Evolutionary conservation across 2,329 filamentous ascomycete species (phyloP).

Genomic region (Penicillium rolfsii): DNA sequence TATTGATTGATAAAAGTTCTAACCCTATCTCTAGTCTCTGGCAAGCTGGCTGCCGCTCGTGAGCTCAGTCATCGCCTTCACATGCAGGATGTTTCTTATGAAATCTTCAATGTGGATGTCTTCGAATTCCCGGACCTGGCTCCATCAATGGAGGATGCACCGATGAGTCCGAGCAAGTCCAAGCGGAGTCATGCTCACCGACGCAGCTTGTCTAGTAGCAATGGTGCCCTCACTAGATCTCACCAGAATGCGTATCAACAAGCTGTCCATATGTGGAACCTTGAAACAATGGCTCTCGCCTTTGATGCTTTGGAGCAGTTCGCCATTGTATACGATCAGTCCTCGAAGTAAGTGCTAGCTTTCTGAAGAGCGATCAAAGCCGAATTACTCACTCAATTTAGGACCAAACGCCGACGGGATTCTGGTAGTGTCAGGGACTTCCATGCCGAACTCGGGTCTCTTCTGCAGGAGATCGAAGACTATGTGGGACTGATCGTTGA

Average conservation of each 20-base stretch:
- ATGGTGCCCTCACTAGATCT: conserved; percentile 19
- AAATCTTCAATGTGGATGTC: conserved; percentile 46
- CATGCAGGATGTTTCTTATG: conserved; percentile 51
- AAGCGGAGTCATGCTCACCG: conserved; percentile 34
- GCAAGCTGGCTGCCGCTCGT: conserved; percentile 58
- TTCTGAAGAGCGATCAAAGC: conserved; percentile 11
- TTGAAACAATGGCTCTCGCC: conserved; percentile 68
- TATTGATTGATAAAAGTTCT: conserved; percentile 9
- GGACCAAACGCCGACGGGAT: conserved; percentile 40
- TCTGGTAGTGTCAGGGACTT: conserved; percentile 52
- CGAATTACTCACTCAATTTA: conserved; percentile 16
- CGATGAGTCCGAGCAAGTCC: conserved; percentile 39
- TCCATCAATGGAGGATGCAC: conserved; percentile 31
- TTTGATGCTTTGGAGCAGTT: conserved; percentile 72
- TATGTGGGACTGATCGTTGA: conserved; percentile 64
- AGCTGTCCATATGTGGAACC: conserved; percentile 67
- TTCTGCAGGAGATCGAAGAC: conserved; percentile 59
- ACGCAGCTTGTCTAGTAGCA: conserved; percentile 32
- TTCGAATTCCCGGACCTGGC: conserved; percentile 33
- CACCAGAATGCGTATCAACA: conserved; percentile 41
- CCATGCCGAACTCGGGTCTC: conserved; percentile 58
- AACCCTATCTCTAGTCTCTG: conserved; percentile 35
- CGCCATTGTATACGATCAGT: conserved; percentile 56
- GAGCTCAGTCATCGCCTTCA: conserved; percentile 56
- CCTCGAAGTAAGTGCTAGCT: conserved; percentile 42